Conservation (phyloP, 2,329 filamentous ascomycete species). For the Plenodomus lindquistii region DNA sequence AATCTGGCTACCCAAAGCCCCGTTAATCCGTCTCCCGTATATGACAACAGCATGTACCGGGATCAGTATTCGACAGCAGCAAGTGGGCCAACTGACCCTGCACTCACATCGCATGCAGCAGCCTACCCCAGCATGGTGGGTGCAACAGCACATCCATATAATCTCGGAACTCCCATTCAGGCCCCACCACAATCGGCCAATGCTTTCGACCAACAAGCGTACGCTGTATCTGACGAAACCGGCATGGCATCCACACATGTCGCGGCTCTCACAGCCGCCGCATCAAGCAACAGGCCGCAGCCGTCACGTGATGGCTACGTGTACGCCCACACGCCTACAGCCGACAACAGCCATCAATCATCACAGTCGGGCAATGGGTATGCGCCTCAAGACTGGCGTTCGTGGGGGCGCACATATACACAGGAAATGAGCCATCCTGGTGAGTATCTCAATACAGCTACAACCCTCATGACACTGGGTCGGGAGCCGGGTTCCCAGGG, state of each 20-base stretch:
- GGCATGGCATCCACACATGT: slow-evolving; percentile 37
- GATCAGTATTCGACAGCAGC: slow-evolving; percentile 27
- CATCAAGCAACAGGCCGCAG: slow-evolving; percentile 25
- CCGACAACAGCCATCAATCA: slow-evolving; percentile 19
- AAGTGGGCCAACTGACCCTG: slow-evolving; percentile 22
- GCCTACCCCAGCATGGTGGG: slow-evolving; percentile 24
- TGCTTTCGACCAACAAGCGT: slow-evolving; percentile 33
- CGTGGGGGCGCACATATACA: slow-evolving; percentile 41
- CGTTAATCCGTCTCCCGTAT: slow-evolving; percentile 8
- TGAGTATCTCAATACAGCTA: slow-evolving; percentile 46
- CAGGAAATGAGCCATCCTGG: slow-evolving; percentile 24
- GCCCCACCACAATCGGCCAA: slow-evolving; percentile 25
- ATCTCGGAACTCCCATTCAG: slow-evolving; percentile 23
- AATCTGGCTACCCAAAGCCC: slow-evolving; percentile 16
- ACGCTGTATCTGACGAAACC: slow-evolving; percentile 28
- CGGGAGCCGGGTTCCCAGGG: slow-evolving; percentile 29
- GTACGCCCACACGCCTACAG: slow-evolving; percentile 27
- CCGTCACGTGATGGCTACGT: slow-evolving; percentile 26
- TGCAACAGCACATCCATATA: slow-evolving; percentile 28
- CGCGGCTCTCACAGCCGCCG: slow-evolving; percentile 31
- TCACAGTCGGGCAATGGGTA: slow-evolving; percentile 32
- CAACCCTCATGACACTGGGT: slow-evolving; percentile 45
- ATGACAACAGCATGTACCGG: slow-evolving; percentile 29
- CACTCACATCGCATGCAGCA: slow-evolving; percentile 21
- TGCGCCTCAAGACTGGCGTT: slow-evolving; percentile 38